These are phyloP conservation scores for Polyporus arcularius DNA, from an alignment of 768 basidiomycete genomes.

Conservation along the genomic window DNA sequence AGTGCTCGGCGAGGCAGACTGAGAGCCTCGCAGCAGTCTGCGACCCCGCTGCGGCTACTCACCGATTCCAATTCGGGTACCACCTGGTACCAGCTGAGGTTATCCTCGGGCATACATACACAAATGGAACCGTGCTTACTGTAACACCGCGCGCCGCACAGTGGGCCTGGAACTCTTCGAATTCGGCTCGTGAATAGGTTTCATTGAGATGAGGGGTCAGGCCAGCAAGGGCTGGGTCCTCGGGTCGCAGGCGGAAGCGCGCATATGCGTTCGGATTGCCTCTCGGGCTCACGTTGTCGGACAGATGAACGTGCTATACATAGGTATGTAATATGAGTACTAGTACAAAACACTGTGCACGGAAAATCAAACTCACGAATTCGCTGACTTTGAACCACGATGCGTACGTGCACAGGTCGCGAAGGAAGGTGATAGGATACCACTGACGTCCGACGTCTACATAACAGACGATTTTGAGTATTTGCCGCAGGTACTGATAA, in stretches of 20 bases:
- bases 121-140: constrained; percentile 1
- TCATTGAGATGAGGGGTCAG: constrained; percentile 29
- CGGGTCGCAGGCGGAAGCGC: constrained; percentile 28
- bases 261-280: constrained; percentile 27
- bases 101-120: neutral
- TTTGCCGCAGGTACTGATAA: neutral
- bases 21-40: neutral
- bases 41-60: neutral
- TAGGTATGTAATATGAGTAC: neutral
- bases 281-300: constrained; percentile 26
- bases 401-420: constrained; percentile 28
- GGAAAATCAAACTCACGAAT: constrained; percentile 21
- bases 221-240: constrained; percentile 24
- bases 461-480: neutral
- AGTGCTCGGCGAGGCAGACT: neutral
- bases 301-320: constrained; percentile 29
- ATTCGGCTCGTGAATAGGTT: constrained; percentile 27
- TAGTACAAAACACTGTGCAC: neutral
- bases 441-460: constrained; percentile 29
- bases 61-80: constrained; percentile 30
- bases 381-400: constrained; percentile 32
- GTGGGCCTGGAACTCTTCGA: constrained; percentile 27
- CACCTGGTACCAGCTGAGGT: constrained; percentile 10
- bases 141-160: constrained; percentile 30
- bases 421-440: constrained; percentile 28